These are phyloP conservation scores for Kitagawia praeruptora DNA, from an alignment of 129 eudicot species.

Conservation along the genomic window DNA sequence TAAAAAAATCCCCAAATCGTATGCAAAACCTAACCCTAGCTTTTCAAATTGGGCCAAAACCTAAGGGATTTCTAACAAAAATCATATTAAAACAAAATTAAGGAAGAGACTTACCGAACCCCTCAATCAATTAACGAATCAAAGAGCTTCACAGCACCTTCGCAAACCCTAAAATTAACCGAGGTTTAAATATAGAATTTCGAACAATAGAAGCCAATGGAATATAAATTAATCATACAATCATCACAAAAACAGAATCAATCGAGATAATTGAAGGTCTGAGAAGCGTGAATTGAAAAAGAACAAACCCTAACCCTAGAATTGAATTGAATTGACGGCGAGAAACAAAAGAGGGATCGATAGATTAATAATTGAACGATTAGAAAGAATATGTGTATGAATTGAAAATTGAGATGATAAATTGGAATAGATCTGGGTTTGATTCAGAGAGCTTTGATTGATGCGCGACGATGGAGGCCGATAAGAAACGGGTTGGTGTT, in stretches of 20 bases:
- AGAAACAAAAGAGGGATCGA: constrained; percentile 4
- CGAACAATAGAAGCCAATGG: neutral
- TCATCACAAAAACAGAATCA: neutral
- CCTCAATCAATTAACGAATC: neutral
- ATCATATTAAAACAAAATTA: neutral
- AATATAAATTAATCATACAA: neutral
- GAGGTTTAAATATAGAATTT: neutral
- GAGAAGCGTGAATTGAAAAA: neutral
- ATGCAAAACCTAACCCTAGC: constrained; percentile 9
- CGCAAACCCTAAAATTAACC: constrained; percentile 1
- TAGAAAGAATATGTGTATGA: neutral
- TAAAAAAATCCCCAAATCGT: constrained; percentile 2
- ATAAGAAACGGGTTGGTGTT: neutral
- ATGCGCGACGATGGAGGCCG: neutral
- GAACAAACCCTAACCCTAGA: constrained; percentile 12
- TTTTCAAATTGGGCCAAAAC: neutral
- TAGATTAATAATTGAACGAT: neutral
- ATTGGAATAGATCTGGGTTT: constrained; percentile 2
- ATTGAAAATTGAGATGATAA: neutral
- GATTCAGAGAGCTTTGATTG: neutral
- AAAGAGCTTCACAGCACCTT: neutral
- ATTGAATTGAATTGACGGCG: neutral
- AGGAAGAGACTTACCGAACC: constrained; percentile 5
- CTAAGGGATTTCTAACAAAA: neutral
- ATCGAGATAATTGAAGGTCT: neutral